Evolutionary conservation across 441 rosid species (phyloP), one percentile per base, ranked within the genome.

Genomic region (Theobroma grandiflorum): DNA sequence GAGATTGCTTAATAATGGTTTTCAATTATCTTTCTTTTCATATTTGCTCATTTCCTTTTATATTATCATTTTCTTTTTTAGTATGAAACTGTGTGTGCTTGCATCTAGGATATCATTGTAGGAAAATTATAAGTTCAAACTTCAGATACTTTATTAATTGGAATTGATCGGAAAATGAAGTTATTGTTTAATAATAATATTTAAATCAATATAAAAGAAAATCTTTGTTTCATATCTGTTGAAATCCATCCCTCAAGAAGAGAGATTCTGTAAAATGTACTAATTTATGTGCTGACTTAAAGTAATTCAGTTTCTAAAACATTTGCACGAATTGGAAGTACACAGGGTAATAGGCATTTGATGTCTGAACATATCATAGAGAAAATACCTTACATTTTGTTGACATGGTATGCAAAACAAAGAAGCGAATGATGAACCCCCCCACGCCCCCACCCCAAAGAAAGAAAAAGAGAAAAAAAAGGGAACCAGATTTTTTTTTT

Each of bases 201-300:
- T 66, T 49, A 38, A 42, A 66, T 65, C 70, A 38, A 18, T 64
- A 65, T 65, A 47, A 38, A 65, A 65, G 14, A 38, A 38, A 38
- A 65, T 65, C 70, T 65, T 38, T 65, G 62, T 65, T 38, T 38
- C 26, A 65, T 38, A 38, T 66, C 49, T 66, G 49, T 40, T 66
- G 71, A 40, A 38, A 66, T 66, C 49, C 31, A 38, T 40, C 1
- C 12, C 49, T 40, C 6, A 40, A 62, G n/a, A 62, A 14, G 35
- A 58, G 31, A 26, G 31, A 26, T 26, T 26, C 31, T 26, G 31
- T 26, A 26, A 26, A 26, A 26, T 26, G 31, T 26, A 26, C 31
- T 26, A 26, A 26, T 26, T 26, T 26, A 26, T 26, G 31, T 26
- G 31, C 31, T 26, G 31, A 26, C 31, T 26, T 1, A 26, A 26